Evolutionary conservation across 257 asterid genomes (phyloP).

Genomic region (Nicotiana benthamiana): DNA sequence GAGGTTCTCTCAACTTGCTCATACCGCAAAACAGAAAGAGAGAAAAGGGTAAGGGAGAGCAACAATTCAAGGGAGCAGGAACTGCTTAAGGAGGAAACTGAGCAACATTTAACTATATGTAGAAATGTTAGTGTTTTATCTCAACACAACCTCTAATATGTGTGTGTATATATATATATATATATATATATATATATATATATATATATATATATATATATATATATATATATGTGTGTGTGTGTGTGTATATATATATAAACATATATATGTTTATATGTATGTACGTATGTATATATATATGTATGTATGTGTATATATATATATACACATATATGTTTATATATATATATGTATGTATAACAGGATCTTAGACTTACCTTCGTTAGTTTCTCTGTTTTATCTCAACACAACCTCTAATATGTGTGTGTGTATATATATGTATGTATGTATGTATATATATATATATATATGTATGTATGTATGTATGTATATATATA

Average conservation of each 20-base stretch:
- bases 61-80: neutral
- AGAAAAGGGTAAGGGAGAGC: neutral
- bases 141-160: neutral
- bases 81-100: neutral
- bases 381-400: neutral
- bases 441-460: too few relatives aligned
- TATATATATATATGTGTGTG: too few relatives aligned
- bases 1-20: neutral
- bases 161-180: too few relatives aligned
- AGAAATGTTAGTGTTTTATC: neutral
- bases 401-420: too few relatives aligned
- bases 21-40: constrained; percentile 1
- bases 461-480: neutral
- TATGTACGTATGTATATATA: neutral
- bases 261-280: too few relatives aligned
- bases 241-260: too few relatives aligned
- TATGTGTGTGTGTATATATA: too few relatives aligned
- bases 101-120: neutral
- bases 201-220: neutral
- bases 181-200: neutral
- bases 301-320: too few relatives aligned
- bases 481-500: too few relatives aligned
- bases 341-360: neutral
- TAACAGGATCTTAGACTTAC: neutral
- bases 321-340: too few relatives aligned